These are phyloP conservation scores for Odonthalia washingtoniensis DNA, from an alignment of 31 red algal genomes.

Conservation along the genomic window DNA sequence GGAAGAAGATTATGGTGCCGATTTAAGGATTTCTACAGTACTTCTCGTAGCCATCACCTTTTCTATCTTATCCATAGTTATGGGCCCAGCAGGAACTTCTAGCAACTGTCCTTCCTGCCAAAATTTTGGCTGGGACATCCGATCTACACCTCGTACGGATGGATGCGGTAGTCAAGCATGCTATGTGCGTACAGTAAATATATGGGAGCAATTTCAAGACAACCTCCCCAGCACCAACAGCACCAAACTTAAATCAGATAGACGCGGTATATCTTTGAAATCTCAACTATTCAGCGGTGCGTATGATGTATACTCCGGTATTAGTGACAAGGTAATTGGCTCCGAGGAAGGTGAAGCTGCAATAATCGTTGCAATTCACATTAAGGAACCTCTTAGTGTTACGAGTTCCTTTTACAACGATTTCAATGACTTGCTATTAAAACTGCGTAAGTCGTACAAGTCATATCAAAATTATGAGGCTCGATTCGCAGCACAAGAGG, in stretches of 20 bases:
- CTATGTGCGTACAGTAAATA: not conserved
- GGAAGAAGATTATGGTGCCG: too few relatives aligned
- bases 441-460: not conserved
- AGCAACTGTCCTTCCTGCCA: not conserved
- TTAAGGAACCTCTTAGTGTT: not conserved
- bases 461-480: not conserved
- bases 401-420: not conserved
- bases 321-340: not conserved
- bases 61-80: too few relatives aligned
- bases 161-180: not conserved
- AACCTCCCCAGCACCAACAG: slow-evolving; percentile 1
- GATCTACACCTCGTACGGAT: not conserved
- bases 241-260: not conserved
- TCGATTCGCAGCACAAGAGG: not conserved
- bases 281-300: not conserved
- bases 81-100: too few relatives aligned
- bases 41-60: too few relatives aligned
- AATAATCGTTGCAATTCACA: not conserved
- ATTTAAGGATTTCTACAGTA: too few relatives aligned
- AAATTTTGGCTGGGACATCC: not conserved
- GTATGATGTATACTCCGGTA: not conserved
- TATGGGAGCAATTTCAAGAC: slow-evolving; percentile 23
- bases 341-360: not conserved
- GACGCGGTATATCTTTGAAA: not conserved
- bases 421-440: not conserved